These are phyloP conservation scores for Fraxinus sp. DNA, from an alignment of 305 asterid genomes.

Conservation along the genomic window DNA sequence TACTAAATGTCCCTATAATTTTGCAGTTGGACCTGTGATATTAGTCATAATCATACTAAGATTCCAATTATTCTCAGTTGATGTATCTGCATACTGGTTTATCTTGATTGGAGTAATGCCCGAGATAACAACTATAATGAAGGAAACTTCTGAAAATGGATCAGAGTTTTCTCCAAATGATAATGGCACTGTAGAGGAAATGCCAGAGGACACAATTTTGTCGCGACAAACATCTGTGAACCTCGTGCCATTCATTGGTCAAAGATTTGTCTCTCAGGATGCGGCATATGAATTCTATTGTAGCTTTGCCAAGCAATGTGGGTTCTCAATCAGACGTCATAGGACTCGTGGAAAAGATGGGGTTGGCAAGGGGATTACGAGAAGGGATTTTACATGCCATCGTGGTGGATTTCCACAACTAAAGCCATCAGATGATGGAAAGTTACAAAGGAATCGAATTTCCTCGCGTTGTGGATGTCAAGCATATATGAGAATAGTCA, in stretches of 20 bases:
- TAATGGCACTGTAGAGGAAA: conserved; percentile 53
- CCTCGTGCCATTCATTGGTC: conserved; percentile 64
- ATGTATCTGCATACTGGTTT: conserved; percentile 21
- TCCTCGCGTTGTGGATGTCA: conserved; percentile 72
- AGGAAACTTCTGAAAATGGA: conserved; percentile 46
- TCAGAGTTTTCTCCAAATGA: conserved; percentile 59
- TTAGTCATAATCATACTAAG: neutral
- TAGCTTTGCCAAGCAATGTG: conserved; percentile 65
- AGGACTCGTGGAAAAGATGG: conserved; percentile 71
- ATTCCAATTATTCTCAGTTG: conserved; percentile 13
- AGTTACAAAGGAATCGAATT: conserved; percentile 55
- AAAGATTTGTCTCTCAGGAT: conserved; percentile 64
- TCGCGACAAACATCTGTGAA: conserved; percentile 49
- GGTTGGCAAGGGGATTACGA: conserved; percentile 64
- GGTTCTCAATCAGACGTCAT: conserved; percentile 69
- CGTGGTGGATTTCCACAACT: conserved; percentile 68
- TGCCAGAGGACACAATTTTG: conserved; percentile 55
- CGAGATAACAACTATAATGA: conserved; percentile 33
- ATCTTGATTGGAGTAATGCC: conserved; percentile 32
- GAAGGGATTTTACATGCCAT: conserved; percentile 70
- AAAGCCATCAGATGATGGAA: conserved; percentile 50
- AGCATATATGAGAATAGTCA: conserved; percentile 63
- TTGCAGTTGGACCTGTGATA: neutral
- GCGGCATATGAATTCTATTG: conserved; percentile 69
- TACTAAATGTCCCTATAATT: neutral